phyloP scores from a whole-genome alignment of 2,329 filamentous ascomycete genomes.

The Aspergillus sp. region DNA sequence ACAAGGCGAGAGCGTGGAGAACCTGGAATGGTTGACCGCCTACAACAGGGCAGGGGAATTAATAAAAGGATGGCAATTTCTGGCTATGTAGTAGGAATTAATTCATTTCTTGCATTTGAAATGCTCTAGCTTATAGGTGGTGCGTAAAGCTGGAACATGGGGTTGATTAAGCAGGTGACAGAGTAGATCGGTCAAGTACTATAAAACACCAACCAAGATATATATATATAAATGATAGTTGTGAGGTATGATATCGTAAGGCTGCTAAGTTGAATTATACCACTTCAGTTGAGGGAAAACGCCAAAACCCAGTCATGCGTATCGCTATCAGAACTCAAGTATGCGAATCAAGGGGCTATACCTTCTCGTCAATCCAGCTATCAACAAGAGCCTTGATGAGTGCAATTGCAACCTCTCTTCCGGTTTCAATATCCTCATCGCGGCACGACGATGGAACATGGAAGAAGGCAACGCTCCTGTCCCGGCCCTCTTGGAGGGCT shows the following conservation, averaged over 20 bases:
- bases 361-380: conserved; percentile 36
- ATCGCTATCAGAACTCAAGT: not conserved
- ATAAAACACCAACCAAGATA: not conserved
- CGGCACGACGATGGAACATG: conserved; percentile 67
- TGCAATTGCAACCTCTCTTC: conserved; percentile 41
- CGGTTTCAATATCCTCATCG: conserved; percentile 44
- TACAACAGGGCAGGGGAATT: no score
- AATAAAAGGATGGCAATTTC: no score
- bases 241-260: not conserved
- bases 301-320: not conserved
- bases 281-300: not conserved
- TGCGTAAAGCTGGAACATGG: no score
- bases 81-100: no score
- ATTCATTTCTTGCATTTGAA: no score
- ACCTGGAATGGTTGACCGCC: no score
- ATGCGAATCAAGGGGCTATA: conserved; percentile 1
- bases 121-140: no score
- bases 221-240: not conserved
- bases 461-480: conserved; percentile 62
- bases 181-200: not conserved
- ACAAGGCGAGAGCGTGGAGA: no score
- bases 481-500: conserved; percentile 30
- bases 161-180: no score
- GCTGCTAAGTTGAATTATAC: not conserved
- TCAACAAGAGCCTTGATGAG: conserved; percentile 44